Conservation (phyloP, 177 flowering plant genomes). For the Tripterygium wilfordii region DNA sequence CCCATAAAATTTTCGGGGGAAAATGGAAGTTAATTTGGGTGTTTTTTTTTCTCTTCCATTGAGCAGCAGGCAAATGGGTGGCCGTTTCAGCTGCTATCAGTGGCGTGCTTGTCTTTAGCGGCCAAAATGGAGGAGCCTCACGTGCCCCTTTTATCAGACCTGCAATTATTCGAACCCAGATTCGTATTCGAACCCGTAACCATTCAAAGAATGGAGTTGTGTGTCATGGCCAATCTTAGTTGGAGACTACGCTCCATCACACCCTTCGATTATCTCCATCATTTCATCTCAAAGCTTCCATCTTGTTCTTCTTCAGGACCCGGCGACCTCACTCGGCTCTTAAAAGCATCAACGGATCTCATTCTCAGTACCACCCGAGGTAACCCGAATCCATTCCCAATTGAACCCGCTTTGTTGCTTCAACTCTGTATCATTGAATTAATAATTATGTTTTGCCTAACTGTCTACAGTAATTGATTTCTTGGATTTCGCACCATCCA, state of each 20-base stretch:
- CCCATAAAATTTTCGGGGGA: neutral
- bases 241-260: constrained; percentile 63
- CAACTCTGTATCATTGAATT: neutral
- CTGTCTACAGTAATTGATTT: constrained; percentile 44
- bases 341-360: constrained; percentile 37
- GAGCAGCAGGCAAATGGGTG: constrained; percentile 33
- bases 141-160: constrained; percentile 50
- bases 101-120: constrained; percentile 67
- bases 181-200: constrained; percentile 56
- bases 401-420: neutral
- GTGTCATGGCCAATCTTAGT: constrained; percentile 44
- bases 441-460: neutral
- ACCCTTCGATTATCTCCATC: constrained; percentile 51
- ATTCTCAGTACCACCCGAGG: constrained; percentile 52
- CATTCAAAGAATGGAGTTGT: constrained; percentile 63
- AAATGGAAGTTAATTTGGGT: no score
- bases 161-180: constrained; percentile 39
- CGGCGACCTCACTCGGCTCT: constrained; percentile 8
- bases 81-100: constrained; percentile 61
- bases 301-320: constrained; percentile 6
- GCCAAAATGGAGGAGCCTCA: constrained; percentile 70
- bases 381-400: constrained; percentile 7
- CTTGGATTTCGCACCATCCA: constrained; percentile 47
- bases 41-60: neutral
- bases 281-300: constrained; percentile 35